Conservation (phyloP, 495 filamentous ascomycete genomes). For the Aspergillus ellipticus region DNA sequence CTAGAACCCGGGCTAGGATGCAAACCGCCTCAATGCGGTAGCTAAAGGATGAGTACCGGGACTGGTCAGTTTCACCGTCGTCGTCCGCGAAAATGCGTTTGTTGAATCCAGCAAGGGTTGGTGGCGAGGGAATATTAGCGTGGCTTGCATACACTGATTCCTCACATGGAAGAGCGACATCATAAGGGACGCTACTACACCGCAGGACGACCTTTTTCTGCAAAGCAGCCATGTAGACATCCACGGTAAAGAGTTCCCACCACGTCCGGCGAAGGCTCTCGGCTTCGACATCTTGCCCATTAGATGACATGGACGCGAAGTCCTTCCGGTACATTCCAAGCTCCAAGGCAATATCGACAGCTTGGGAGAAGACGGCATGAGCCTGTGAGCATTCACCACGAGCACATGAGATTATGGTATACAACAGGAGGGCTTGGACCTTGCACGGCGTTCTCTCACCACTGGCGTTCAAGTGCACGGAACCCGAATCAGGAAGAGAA, state of each 20-base stretch:
- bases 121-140: slow-evolving; percentile 26
- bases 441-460: slow-evolving; percentile 29
- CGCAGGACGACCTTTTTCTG: slow-evolving; percentile 27
- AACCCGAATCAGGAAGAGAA: slow-evolving; percentile 23
- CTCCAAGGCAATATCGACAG: slow-evolving; percentile 33
- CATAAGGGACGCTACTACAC: slow-evolving; percentile 30
- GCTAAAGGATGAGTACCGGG: slow-evolving; percentile 37
- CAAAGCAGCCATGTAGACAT: slow-evolving; percentile 33
- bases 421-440: slow-evolving; percentile 38
- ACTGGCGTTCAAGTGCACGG: slow-evolving; percentile 24
- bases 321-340: slow-evolving; percentile 35
- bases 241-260: slow-evolving; percentile 42
- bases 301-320: slow-evolving; percentile 25
- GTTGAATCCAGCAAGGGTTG: slow-evolving; percentile 33
- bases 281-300: slow-evolving; percentile 29
- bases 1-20: slow-evolving; percentile 35
- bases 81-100: slow-evolving; percentile 34
- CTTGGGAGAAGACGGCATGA: slow-evolving; percentile 26
- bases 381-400: slow-evolving; percentile 33
- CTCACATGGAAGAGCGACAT: slow-evolving; percentile 39
- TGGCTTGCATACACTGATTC: slow-evolving; percentile 31
- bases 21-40: slow-evolving; percentile 42
- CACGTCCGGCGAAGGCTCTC: slow-evolving; percentile 41
- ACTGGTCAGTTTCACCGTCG: slow-evolving; percentile 13
- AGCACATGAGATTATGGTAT: slow-evolving; percentile 34